Conservation (phyloP, 2,329 filamentous ascomycete species). For the Mariannaea sp. region DNA sequence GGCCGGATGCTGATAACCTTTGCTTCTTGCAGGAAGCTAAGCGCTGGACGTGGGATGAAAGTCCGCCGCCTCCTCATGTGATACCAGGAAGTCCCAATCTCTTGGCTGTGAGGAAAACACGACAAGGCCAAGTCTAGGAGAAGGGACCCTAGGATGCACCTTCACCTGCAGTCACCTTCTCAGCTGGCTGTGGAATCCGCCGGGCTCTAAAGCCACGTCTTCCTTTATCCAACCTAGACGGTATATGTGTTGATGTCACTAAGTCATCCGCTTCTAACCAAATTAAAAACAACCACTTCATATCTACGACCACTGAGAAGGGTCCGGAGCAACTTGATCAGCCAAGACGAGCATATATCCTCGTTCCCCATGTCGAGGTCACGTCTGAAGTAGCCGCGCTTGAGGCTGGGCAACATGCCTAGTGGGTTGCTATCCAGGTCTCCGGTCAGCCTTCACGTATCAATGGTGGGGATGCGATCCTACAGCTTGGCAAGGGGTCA, state of each 20-base stretch:
- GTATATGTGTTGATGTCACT: conserved; percentile 4
- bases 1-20: not conserved
- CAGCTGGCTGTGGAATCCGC: conserved; percentile 17
- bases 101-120: conserved; percentile 29
- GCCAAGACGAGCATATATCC: conserved; percentile 30
- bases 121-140: conserved; percentile 11
- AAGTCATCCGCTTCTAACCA: not conserved
- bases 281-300: not conserved
- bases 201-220: conserved; percentile 24
- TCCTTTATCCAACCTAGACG: conserved; percentile 30
- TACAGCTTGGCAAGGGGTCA: conserved; percentile 9
- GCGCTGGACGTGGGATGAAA: conserved; percentile 20
- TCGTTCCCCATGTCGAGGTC: conserved; percentile 51
- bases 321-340: not conserved
- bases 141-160: conserved; percentile 7
- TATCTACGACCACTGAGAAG: not conserved
- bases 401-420: conserved; percentile 38
- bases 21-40: conserved; percentile 14
- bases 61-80: conserved; percentile 11
- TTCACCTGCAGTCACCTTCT: conserved; percentile 17
- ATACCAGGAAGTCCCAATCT: conserved; percentile 12
- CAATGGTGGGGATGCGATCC: not conserved
- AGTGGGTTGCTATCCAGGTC: conserved; percentile 59
- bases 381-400: conserved; percentile 48
- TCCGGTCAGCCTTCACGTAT: conserved; percentile 41